Conservation (phyloP, 2,329 filamentous ascomycete genomes). For the Calonectria pseudoreteaudii region DNA sequence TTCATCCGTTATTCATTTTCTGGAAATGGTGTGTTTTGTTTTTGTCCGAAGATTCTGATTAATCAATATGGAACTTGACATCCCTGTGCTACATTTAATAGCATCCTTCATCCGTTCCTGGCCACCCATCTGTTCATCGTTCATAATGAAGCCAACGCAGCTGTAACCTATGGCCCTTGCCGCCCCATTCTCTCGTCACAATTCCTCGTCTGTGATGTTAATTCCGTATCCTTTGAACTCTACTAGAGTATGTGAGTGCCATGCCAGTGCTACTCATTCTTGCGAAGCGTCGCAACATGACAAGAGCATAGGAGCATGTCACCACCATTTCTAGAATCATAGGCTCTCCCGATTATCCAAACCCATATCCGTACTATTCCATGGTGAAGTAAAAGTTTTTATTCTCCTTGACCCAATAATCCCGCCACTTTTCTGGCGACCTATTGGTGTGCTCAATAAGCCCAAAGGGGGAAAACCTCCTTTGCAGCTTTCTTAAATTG, state of each 20-base stretch:
- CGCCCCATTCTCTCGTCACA: background rate
- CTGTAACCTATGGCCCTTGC: background rate
- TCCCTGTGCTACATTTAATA: background rate
- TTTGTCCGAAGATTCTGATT: background rate
- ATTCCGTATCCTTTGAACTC: slow-evolving; percentile 1
- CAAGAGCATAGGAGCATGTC: background rate
- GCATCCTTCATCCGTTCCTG: background rate
- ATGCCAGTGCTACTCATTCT: background rate
- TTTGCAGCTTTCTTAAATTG: background rate
- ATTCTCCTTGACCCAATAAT: too few relatives aligned
- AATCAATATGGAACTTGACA: background rate
- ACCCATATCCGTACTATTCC: background rate
- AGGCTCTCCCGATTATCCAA: background rate
- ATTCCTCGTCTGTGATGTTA: background rate
- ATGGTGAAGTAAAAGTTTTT: too few relatives aligned
- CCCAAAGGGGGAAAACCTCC: too few relatives aligned
- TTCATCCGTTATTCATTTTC: background rate
- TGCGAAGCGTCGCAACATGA: slow-evolving; percentile 1
- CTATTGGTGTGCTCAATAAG: too few relatives aligned
- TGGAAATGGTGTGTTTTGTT: background rate
- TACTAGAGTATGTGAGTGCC: background rate
- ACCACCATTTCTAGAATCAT: slow-evolving; percentile 3
- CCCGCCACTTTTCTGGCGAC: too few relatives aligned
- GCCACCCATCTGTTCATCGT: background rate
- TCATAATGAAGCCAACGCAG: background rate